Evolutionary conservation across 2,329 filamentous ascomycete species (phyloP), one percentile per base, ranked within the genome.

Genomic region (Calonectria hawksworthii): DNA sequence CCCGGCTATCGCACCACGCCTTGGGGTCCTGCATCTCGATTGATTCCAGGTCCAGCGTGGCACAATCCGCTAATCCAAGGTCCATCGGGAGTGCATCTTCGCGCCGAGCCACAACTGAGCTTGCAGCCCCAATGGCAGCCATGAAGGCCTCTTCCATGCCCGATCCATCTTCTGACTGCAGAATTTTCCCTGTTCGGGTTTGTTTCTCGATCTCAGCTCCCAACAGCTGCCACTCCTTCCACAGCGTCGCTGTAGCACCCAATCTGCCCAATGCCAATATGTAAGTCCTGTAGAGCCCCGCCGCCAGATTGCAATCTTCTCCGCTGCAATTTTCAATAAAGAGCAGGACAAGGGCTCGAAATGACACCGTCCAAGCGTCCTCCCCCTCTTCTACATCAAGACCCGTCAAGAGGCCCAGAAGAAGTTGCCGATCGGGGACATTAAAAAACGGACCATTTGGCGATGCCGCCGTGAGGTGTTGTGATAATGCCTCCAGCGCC

Each of bases 341-440:
- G 74, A 28, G 73, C 47, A 30, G 59, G 23, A 76, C 69, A 26
- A 84, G 70, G 38, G 79, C 69, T 52, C 81, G 77, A 66, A 85
- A 72, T 4, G 80, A 84, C 34, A 77, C 73, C n/a, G 74, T 36
- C 10, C 73, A 71, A 28, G 81, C 66, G 18, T 70, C 26, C 4
- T 73, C 70, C 26, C 79, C 65, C n/a, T 83, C 77, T 28, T 80
- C 66, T n/a, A 83, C 76, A 32, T 79, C 73, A 28, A 82, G 47
- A 9, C 83, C 83, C 13, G 82, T 83, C 32, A 85, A 74, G 10
- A 84, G 32, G 34, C 80, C 76, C 3, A 85, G 69, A 21, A 85
- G 78, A 13, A 70, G 47, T 50, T 81, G 80, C 28, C 82, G 80
- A 18, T 77, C 74, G 26, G 65, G n/a, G 5, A 56, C 30, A 28